Conservation (phyloP, 2,329 filamentous ascomycete genomes). For the Penicillium crustosum region DNA sequence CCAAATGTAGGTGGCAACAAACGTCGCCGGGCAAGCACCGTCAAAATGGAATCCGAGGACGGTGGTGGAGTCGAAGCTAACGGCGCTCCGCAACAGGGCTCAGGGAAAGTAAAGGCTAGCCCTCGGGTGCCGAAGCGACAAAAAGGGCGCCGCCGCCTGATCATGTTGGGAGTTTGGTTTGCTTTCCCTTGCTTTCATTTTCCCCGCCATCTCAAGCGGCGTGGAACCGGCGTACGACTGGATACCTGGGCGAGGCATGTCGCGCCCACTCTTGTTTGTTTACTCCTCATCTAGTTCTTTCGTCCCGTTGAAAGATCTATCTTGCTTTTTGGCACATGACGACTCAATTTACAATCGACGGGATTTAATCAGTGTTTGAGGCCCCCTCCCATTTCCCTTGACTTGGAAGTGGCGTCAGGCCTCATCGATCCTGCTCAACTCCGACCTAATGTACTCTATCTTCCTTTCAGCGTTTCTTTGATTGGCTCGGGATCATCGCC, state of each 20-base stretch:
- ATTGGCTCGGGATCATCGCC: constrained; percentile 21
- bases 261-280: constrained; percentile 18
- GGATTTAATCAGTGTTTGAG: constrained; percentile 19
- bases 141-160: constrained; percentile 44
- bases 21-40: constrained; percentile 58
- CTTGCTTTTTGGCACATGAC: constrained; percentile 20
- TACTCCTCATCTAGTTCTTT: constrained; percentile 15
- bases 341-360: constrained; percentile 19
- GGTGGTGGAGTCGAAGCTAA: constrained; percentile 51
- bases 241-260: constrained; percentile 29
- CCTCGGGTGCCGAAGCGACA: constrained; percentile 50
- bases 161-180: constrained; percentile 16
- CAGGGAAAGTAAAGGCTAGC: constrained; percentile 49
- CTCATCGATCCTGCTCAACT: constrained; percentile 21
- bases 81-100: constrained; percentile 37
- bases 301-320: constrained; percentile 1
- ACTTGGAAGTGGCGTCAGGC: constrained; percentile 11
- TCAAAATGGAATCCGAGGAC: constrained; percentile 60
- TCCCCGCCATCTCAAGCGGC: constrained; percentile 23
- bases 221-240: constrained; percentile 33
- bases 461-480: constrained; percentile 28
- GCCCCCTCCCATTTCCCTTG: constrained; percentile 8
- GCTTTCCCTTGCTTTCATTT: constrained; percentile 11
- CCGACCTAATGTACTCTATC: constrained; percentile 34
- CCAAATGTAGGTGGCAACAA: constrained; percentile 59